Evolutionary conservation across 768 basidiomycete genomes (phyloP), one percentile per base, ranked within the genome.

Genomic region (Leccinum disarticulatum): DNA sequence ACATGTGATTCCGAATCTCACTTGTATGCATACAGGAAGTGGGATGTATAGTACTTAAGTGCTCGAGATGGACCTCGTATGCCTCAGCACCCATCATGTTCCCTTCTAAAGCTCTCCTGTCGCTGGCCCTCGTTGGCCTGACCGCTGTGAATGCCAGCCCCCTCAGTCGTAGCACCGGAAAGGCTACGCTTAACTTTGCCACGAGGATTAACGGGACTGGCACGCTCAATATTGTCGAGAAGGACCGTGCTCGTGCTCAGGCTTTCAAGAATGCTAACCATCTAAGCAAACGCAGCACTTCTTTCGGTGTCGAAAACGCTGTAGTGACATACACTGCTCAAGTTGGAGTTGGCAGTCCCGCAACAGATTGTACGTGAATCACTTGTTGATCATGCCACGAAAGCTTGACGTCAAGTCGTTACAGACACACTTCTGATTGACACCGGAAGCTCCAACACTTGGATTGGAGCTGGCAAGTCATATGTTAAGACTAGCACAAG

Each of bases 401-500:
- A 9, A 6, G 17, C 7, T 38, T 38, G 36, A 38, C 3, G 38
- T 30, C 27, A 8, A 56, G 64, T 66, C n/a, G 25, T 10, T 28
- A 33, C 33, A 73, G 73, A 70, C 60, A 61, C 54, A 6, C 64
- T 71, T 28, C 1, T 71, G 41, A 63, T 71, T 10, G 70, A 71
- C 53, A 71, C 70, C 8, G 70, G 70, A 31, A 70, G 66, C 28
- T 66, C 68, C 2, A 71, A 70, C 49, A 70, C 70, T 3, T 71
- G 67, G 70, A 33, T 70, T 19, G 70, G 70, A 13, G 67, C 60
- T 22, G 66, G 69, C 62, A 74, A 71, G 49, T 56, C 70, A 5
- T 73, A 65, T 61, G 52, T 19, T 7, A 63, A 69, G 52, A 73
- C 72, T 11, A 54, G 58, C 9, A 77, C 75, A 38, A 58, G 57